These are phyloP conservation scores for Phytopythium chamaehyphon DNA, from an alignment of 352 stramenopile species.

Conservation along the genomic window DNA sequence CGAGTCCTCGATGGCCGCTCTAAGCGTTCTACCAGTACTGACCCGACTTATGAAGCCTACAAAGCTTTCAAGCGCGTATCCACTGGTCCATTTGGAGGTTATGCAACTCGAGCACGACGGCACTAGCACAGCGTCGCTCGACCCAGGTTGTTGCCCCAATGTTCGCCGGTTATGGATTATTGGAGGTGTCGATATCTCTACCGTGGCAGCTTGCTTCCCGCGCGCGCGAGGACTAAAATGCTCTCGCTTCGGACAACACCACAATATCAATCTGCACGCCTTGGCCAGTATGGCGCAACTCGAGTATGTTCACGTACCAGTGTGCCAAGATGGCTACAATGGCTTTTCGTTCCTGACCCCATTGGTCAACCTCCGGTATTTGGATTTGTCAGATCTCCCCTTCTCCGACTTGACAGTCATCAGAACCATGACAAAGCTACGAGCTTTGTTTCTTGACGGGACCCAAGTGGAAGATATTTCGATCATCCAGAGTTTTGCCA, in stretches of 20 bases:
- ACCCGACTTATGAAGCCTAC: constrained; percentile 3
- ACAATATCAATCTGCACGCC: not conserved
- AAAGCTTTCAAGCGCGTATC: not conserved
- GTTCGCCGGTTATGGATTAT: not conserved
- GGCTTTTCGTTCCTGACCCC: constrained; percentile 2
- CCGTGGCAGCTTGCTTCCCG: not conserved
- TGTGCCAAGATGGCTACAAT: not conserved
- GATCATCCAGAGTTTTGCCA: not conserved
- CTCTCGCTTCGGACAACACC: not conserved
- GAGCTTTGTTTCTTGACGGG: not conserved
- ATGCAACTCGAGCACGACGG: not conserved
- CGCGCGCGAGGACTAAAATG: not conserved
- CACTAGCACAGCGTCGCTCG: not conserved
- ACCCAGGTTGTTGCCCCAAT: not conserved
- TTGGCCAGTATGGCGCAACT: not conserved
- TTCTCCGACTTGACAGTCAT: not conserved
- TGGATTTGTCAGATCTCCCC: constrained; percentile 3
- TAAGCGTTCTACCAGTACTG: not conserved
- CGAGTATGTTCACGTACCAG: not conserved
- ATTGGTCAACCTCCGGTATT: not conserved
- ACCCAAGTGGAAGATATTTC: constrained; percentile 4
- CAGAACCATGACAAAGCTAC: constrained; percentile 1
- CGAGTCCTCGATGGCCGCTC: constrained; percentile 1
- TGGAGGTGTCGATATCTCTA: not conserved
- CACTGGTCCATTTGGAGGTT: not conserved